A percentile compares a stretch with the other conserved stretches of the same genome.
Evolutionary conservation across 1,139 yeast species (phyloP).

Genomic region (Yamadazyma diospyri): DNA sequence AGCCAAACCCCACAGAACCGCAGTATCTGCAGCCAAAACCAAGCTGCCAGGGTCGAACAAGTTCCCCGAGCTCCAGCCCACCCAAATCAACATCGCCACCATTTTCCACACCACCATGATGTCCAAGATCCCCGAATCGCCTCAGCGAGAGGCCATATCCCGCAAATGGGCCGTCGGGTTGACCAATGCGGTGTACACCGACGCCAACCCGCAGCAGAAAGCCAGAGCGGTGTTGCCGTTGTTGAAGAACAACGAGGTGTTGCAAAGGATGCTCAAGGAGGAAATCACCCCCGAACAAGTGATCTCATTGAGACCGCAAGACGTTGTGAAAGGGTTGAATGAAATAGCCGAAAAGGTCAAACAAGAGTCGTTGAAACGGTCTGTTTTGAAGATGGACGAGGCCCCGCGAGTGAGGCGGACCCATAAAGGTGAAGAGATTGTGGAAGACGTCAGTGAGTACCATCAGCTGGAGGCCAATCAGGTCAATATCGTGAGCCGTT

Average conservation of each 20-base stretch:
- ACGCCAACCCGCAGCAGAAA: constrained; percentile 34
- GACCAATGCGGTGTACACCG: constrained; percentile 37
- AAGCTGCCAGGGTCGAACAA: too few species aligned
- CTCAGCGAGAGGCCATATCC: constrained; percentile 27
- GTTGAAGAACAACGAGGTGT: constrained; percentile 28
- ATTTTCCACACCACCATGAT: constrained; percentile 38
- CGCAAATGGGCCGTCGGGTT: constrained; percentile 36
- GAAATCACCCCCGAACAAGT: constrained; percentile 26
- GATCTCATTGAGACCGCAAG: constrained; percentile 32
- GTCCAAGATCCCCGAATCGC: constrained; percentile 39
- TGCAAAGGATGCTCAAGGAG: constrained; percentile 23
- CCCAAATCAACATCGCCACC: constrained; percentile 34
- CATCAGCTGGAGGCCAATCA: constrained; percentile 26
- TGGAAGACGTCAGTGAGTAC: constrained; percentile 46
- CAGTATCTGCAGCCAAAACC: background rate
- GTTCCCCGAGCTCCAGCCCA: constrained; percentile 23
- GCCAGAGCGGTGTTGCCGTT: constrained; percentile 36
- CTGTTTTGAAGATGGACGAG: constrained; percentile 55
- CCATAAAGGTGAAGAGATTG: constrained; percentile 81
- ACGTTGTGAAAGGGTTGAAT: constrained; percentile 64
- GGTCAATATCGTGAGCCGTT: constrained; percentile 33
- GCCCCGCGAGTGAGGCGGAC: constrained; percentile 68
- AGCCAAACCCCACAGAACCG: background rate
- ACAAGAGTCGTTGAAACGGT: constrained; percentile 59
- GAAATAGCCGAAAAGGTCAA: constrained; percentile 70